These are phyloP conservation scores for Saprolegnia diclina DNA, from an alignment of 352 stramenopile species.

Conservation along the genomic window DNA sequence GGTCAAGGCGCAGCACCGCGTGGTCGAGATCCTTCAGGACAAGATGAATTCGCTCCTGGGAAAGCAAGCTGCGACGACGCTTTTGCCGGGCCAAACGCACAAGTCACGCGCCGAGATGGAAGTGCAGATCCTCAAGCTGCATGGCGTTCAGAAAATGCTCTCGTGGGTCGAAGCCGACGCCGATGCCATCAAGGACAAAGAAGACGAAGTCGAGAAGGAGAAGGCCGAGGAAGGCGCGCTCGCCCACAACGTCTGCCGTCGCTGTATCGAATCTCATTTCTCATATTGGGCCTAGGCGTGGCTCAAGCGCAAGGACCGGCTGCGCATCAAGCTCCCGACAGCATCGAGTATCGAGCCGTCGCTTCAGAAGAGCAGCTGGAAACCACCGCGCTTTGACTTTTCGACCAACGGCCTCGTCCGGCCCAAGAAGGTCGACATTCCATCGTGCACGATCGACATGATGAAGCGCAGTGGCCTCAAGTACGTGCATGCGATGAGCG, in stretches of 20 bases:
- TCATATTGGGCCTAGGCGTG: slow-evolving; percentile 24
- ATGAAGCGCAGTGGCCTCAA: slow-evolving; percentile 72
- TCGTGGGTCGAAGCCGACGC: slow-evolving; percentile 69
- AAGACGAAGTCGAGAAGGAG: slow-evolving; percentile 61
- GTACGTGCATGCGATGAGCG: slow-evolving; percentile 81
- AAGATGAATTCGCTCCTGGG: slow-evolving; percentile 40
- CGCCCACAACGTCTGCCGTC: slow-evolving; percentile 64
- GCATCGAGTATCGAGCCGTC: neutral
- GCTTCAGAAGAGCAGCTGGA: slow-evolving; percentile 21
- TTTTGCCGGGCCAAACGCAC: neutral
- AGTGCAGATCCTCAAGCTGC: slow-evolving; percentile 46
- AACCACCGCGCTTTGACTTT: slow-evolving; percentile 67
- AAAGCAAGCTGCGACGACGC: slow-evolving; percentile 29
- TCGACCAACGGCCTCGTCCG: slow-evolving; percentile 60
- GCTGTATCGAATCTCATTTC: too few relatives aligned
- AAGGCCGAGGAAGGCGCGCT: slow-evolving; percentile 66
- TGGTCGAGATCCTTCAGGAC: slow-evolving; percentile 66
- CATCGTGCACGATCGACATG: slow-evolving; percentile 66
- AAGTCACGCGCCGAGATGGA: slow-evolving; percentile 41
- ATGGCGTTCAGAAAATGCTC: slow-evolving; percentile 67
- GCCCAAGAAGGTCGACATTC: slow-evolving; percentile 45
- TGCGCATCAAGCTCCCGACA: slow-evolving; percentile 63
- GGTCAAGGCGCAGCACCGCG: slow-evolving; percentile 58
- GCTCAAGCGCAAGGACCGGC: slow-evolving; percentile 65
- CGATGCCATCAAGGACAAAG: slow-evolving; percentile 59